phyloP scores from a whole-genome alignment of 2,329 filamentous ascomycete species.

The Epichloe brachyelytri region DNA sequence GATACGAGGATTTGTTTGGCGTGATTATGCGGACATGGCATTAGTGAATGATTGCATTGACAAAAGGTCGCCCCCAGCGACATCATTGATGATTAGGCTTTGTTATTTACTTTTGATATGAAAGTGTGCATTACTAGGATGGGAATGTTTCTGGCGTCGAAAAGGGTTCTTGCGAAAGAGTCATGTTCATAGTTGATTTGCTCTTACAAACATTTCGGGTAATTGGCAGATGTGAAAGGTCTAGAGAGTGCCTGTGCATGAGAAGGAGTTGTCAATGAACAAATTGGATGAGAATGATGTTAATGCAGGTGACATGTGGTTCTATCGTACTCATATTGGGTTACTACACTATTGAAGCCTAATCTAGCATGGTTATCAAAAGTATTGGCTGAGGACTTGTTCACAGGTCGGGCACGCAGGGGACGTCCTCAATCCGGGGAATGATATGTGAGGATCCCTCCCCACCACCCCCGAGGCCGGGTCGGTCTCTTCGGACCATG shows the following conservation, averaged over 20 bases:
- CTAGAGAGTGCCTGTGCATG: background rate
- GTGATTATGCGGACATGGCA: background rate
- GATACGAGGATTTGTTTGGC: background rate
- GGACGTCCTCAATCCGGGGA: too few relatives aligned
- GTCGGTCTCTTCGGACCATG: too few relatives aligned
- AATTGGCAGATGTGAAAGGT: background rate
- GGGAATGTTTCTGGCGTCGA: background rate
- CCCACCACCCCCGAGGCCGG: too few relatives aligned
- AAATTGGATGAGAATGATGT: background rate
- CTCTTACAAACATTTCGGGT: background rate
- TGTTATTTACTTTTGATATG: background rate
- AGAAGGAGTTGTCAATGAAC: background rate
- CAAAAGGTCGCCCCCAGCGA: background rate
- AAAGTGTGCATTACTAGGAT: conserved; percentile 1
- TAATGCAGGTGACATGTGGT: background rate
- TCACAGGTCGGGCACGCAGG: too few relatives aligned
- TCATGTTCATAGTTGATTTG: background rate
- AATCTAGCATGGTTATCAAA: too few relatives aligned
- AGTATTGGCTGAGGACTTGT: too few relatives aligned
- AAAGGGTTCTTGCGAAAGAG: background rate
- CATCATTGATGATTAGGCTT: background rate
- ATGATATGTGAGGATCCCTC: too few relatives aligned
- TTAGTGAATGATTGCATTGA: conserved; percentile 1
- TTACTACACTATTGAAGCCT: too few relatives aligned
- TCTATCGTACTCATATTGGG: background rate